phyloP scores from a whole-genome alignment of 805 yeast species.

The Pichia deserticola region DNA sequence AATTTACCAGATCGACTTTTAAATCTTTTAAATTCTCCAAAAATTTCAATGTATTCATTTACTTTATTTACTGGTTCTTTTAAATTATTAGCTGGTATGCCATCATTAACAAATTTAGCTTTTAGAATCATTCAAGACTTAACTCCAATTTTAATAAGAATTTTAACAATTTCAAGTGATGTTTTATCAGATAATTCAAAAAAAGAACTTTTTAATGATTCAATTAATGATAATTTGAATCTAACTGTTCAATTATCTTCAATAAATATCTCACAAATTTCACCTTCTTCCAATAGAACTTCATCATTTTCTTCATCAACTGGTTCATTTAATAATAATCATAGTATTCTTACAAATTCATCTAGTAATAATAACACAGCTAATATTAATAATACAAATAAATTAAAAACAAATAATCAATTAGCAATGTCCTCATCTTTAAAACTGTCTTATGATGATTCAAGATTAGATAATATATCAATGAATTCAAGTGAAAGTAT shows the following conservation, averaged over 20 bases:
- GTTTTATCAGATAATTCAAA: background rate
- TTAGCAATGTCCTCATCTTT: background rate
- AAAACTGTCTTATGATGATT: conserved; percentile 1
- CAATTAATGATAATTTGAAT: background rate
- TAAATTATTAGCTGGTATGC: conserved; percentile 16
- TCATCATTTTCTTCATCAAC: background rate
- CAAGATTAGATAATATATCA: conserved; percentile 1
- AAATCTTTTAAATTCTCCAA: conserved; percentile 13
- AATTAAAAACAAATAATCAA: background rate
- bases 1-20: conserved; percentile 11
- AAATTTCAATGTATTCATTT: conserved; percentile 12
- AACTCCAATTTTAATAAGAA: conserved; percentile 13
- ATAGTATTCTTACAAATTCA: background rate
- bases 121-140: conserved; percentile 16
- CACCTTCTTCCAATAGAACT: conserved; percentile 1
- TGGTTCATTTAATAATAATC: background rate
- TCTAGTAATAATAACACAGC: background rate
- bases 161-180: conserved; percentile 1
- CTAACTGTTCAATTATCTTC: background rate
- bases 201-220: background rate
- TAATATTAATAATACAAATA: background rate
- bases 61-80: conserved; percentile 22
- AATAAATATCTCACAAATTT: conserved; percentile 3
- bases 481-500: conserved; percentile 1
- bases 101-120: conserved; percentile 13